Evolutionary conservation across 2,329 filamentous ascomycete species (phyloP).

Genomic region (Metarhizium humberi): DNA sequence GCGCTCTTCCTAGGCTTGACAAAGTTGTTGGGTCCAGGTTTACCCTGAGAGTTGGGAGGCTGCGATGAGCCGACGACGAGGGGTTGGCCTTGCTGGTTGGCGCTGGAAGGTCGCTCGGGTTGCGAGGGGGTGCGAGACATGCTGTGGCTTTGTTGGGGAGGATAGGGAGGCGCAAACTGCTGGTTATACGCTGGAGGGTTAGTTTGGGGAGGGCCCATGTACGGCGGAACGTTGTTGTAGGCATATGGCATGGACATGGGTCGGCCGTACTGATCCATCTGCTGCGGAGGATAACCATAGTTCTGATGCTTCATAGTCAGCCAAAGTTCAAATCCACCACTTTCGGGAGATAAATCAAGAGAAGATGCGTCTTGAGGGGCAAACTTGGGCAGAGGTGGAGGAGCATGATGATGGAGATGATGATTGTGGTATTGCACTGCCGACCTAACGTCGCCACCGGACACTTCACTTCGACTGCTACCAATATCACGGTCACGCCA

Average conservation of each 20-base stretch:
- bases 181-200: conserved; percentile 43
- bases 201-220: conserved; percentile 35
- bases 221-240: conserved; percentile 39
- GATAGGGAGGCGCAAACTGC: conserved; percentile 30
- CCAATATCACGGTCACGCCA: conserved; percentile 18
- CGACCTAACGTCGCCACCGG: conserved; percentile 8
- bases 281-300: conserved; percentile 42
- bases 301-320: conserved; percentile 64
- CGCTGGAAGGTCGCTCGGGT: conserved; percentile 60
- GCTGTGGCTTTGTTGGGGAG: conserved; percentile 47
- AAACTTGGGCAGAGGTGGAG: conserved; percentile 1
- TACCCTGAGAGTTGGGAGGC: conserved; percentile 52
- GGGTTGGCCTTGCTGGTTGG: conserved; percentile 48
- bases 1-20: conserved; percentile 56
- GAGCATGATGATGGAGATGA: conserved; percentile 5
- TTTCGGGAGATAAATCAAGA: conserved; percentile 59
- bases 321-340: conserved; percentile 61
- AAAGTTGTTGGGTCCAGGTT: conserved; percentile 35
- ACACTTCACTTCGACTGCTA: conserved; percentile 11
- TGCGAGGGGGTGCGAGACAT: conserved; percentile 84
- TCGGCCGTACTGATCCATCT: conserved; percentile 29
- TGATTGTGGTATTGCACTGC: conserved; percentile 4
- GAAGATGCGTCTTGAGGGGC: conserved; percentile 15
- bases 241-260: conserved; percentile 30
- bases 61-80: conserved; percentile 53